Base-by-base conservation (phyloP, 768 basidiomycete species). In the Lactarius akahatsu region DNA sequence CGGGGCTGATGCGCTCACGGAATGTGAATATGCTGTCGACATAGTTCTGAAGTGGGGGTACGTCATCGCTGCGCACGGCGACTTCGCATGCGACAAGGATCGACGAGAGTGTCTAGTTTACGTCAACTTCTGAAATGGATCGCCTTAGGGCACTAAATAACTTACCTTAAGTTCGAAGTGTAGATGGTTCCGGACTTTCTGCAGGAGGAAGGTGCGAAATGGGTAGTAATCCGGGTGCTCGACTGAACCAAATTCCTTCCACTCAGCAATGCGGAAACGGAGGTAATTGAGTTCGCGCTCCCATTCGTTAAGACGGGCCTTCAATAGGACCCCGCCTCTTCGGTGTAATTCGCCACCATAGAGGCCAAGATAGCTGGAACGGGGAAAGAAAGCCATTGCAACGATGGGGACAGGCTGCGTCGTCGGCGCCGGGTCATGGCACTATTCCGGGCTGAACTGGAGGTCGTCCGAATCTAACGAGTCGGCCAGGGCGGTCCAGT, bases 231-330 rank as follows among this genome's bases (percentile, higher is more conserved):
- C 67, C 1, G 58, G 45, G 61, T 70, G 59, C 16, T 70, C 69
- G 52, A 55, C 36, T 1, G 67, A 50, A 8, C 63, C 69, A 30
- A 69, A 69, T 23, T 60, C 15, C 26, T 65, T 70, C 69, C 69
- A 70, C 40, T 70, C 69, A n/a, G 67, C 63, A 20, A 70, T 69
- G 38, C 69, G 67, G 45, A 56, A 69, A 8, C 68, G 63, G 23
- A 70, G 69, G 55, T 70, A 70, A n/a, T 69, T 50, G 41, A 70
- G 57, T 55, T 70, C 69, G 30, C 67, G 67, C 15, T 70, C 69
- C 69, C 69, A 70, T 38, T 70, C 67, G 57, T 36, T 28, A 18
- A 70, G 69, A 47, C 69, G 69, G 2, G 67, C 59, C 20, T 65
- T 62, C 50, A 70, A 47, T 16, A 69, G 13, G 26, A 59, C 38